Conservation (phyloP, 2,329 filamentous ascomycete species). For the Alternaria ethzedia region DNA sequence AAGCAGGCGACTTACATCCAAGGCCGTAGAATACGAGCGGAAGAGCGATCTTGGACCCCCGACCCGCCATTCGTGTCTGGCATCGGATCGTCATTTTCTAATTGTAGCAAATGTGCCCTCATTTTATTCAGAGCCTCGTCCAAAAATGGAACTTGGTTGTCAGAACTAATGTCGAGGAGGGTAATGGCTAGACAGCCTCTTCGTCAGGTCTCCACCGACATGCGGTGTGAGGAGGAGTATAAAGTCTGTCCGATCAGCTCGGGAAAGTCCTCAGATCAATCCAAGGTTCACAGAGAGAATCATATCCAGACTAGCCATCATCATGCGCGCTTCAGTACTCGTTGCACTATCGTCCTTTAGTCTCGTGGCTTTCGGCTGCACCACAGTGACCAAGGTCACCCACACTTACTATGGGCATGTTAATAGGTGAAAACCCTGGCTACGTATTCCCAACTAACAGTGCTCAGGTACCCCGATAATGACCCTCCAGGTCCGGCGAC, state of each 20-base stretch:
- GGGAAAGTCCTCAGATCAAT: neutral
- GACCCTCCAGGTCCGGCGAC: constrained; percentile 27
- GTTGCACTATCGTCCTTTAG: constrained; percentile 8
- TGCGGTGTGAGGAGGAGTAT: neutral
- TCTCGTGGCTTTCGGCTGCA: constrained; percentile 6
- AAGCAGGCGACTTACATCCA: neutral
- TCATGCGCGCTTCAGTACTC: constrained; percentile 7
- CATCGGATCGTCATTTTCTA: neutral
- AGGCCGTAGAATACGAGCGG: neutral
- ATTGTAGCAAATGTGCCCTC: neutral
- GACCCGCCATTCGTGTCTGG: neutral
- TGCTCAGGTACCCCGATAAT: constrained; percentile 30
- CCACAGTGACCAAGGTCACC: constrained; percentile 9
- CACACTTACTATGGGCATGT: constrained; percentile 31
- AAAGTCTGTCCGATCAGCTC: neutral
- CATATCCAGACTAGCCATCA: neutral
- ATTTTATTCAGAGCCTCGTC: neutral
- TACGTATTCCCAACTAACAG: neutral
- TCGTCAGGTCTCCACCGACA: neutral
- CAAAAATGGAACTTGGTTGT: neutral
- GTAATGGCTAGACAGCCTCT: neutral
- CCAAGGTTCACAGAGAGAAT: neutral
- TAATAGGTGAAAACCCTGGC: neutral
- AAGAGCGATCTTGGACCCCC: neutral
- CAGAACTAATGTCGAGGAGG: neutral